Percentiles rank a stretch among this genome's conserved stretches.
phyloP scores from a whole-genome alignment of 2,329 filamentous ascomycete species.

The Venturia asperata region DNA sequence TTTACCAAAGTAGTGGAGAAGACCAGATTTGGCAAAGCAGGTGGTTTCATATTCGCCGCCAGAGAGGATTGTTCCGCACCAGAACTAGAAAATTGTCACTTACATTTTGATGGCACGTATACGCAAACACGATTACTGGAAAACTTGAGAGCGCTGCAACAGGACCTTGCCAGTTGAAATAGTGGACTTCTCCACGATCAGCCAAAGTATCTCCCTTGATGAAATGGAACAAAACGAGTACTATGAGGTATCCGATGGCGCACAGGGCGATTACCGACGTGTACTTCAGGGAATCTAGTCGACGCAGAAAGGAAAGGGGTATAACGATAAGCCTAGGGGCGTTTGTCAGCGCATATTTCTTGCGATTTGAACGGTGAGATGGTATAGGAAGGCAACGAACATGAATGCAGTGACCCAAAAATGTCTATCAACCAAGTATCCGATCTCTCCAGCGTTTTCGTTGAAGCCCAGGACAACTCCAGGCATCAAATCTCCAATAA shows the following conservation, averaged over 20 bases:
- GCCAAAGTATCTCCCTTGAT: constrained; percentile 66
- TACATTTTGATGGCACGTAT: constrained; percentile 97
- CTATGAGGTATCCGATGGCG: constrained; percentile 88
- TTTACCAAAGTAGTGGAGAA: too few relatives aligned
- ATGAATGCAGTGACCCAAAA: constrained; percentile 99
- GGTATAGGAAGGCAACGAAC: constrained; percentile 40
- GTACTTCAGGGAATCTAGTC: constrained; percentile 93
- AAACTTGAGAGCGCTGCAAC: constrained; percentile 75
- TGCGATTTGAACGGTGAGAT: background rate
- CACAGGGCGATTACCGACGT: constrained; percentile 86
- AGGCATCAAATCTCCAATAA: constrained; percentile 97
- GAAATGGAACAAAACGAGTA: constrained; percentile 91
- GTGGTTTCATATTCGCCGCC: too few relatives aligned
- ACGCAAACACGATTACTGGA: constrained; percentile 97
- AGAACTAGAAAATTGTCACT: background rate
- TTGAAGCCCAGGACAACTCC: constrained; percentile 81
- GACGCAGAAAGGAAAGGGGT: constrained; percentile 82
- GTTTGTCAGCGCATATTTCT: background rate
- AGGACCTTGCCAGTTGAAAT: constrained; percentile 72
- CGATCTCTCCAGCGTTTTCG: constrained; percentile 52
- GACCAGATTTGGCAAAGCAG: too few relatives aligned
- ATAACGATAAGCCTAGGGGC: constrained; percentile 72
- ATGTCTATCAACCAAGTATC: constrained; percentile 78
- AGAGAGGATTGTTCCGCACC: background rate
- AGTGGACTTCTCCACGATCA: constrained; percentile 65